Evolutionary conservation across 306 rosid species (phyloP).

Genomic region (Glycine soja): DNA sequence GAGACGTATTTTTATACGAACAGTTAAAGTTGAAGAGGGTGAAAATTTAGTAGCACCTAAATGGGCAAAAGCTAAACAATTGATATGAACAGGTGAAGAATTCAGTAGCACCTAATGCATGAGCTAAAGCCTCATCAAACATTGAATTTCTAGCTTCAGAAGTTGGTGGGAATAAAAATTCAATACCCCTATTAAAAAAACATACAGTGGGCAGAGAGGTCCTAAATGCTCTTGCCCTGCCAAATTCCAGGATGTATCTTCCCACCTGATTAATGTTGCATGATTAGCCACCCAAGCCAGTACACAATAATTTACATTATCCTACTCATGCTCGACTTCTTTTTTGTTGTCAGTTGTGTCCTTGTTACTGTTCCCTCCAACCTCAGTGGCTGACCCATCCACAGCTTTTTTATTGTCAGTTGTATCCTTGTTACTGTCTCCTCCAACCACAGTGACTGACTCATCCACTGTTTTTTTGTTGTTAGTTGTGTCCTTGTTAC

Average conservation of each 20-base stretch:
- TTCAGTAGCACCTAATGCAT: conserved; percentile 55
- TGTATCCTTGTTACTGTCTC: too few relatives aligned
- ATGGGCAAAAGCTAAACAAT: conserved; percentile 49
- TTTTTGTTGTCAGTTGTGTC: conserved; percentile 50
- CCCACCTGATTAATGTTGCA: conserved; percentile 76
- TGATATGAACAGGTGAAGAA: conserved; percentile 60
- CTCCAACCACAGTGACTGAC: too few relatives aligned
- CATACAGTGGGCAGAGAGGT: conserved; percentile 51
- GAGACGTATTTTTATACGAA: conserved; percentile 48
- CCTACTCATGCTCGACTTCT: conserved; percentile 52
- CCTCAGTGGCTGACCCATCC: conserved; percentile 36
- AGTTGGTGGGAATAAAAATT: conserved; percentile 70
- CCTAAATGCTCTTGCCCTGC: conserved; percentile 59
- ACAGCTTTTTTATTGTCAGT: neutral
- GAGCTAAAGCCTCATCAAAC: conserved; percentile 50
- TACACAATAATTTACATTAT: conserved; percentile 64
- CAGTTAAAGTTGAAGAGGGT: conserved; percentile 46
- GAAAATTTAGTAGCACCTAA: conserved; percentile 50
- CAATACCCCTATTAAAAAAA: conserved; percentile 54
- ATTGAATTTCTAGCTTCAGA: conserved; percentile 54
- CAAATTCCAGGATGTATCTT: conserved; percentile 59
- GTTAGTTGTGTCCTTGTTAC: conserved; percentile 43
- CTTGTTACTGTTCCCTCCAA: conserved; percentile 45
- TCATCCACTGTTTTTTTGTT: conserved; percentile 37
- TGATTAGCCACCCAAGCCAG: conserved; percentile 62